Percentiles rank a stretch among this genome's conserved stretches.
These are phyloP conservation scores for Sporopachydermia lactativora DNA, from an alignment of 805 yeast genomes.

Conservation along the genomic window DNA sequence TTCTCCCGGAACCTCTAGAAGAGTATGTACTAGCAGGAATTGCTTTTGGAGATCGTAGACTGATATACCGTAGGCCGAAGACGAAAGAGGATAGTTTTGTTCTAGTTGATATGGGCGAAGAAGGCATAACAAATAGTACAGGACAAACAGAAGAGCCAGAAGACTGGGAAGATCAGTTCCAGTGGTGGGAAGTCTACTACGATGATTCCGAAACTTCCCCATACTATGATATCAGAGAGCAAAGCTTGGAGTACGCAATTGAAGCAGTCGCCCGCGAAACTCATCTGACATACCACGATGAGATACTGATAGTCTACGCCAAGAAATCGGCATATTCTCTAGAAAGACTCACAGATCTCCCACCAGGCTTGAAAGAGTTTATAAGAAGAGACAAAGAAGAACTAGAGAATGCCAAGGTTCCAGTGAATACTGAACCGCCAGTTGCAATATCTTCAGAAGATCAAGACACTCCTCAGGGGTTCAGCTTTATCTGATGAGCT, in stretches of 20 bases:
- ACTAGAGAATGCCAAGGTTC: too few relatives aligned
- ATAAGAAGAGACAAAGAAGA: neutral
- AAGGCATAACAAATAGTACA: neutral
- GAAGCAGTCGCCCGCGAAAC: neutral
- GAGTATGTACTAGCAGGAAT: constrained; percentile 1
- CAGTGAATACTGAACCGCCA: too few relatives aligned
- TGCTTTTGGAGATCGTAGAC: neutral
- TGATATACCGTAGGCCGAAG: constrained; percentile 1
- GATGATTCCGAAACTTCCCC: neutral
- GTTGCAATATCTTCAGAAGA: too few relatives aligned
- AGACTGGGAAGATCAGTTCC: neutral
- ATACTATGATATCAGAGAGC: neutral
- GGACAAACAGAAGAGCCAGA: neutral
- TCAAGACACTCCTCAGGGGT: too few relatives aligned
- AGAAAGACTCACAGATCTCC: too few relatives aligned
- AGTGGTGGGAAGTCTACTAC: neutral
- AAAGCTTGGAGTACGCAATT: neutral
- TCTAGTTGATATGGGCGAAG: neutral
- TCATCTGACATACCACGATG: neutral
- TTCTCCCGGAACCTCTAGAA: neutral
- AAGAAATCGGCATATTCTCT: neutral
- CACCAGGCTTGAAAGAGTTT: neutral
- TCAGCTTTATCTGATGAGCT: too few relatives aligned
- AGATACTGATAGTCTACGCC: neutral
- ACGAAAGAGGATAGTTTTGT: neutral